Base-by-base conservation (phyloP, 192 early-diverging fungal genomes). In the Backusella westeae region DNA sequence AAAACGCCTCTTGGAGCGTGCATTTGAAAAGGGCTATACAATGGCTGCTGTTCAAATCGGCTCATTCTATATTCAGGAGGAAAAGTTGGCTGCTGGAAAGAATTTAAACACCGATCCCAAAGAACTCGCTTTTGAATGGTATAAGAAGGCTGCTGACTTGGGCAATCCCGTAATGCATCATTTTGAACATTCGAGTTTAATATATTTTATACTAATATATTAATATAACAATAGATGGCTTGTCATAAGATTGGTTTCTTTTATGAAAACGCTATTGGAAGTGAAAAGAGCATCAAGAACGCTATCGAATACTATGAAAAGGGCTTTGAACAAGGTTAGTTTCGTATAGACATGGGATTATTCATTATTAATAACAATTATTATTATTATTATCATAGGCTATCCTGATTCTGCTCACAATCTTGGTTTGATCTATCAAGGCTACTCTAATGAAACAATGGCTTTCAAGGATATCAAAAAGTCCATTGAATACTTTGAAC, bases 371-470 rank as follows among this genome's bases (percentile, higher is more conserved):
- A 32, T 32, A 32, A 32, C 32, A 3, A 32, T 21, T 42, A 39
- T 15, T 26, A 15, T 12, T 29, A 29, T 29, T 39, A 32, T 21
- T 17, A 39, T 41, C 14, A 35, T 72, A 87, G 86, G 87, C 8
- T 88, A 79, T 53, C 87, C 87, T 9, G 87, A 88, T 35, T 77
- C 87, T 44, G 87, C 87, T 3, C 87, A 88, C 69, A 88, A 88
- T 74, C 73, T 88, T 23, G 87, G 76, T 39, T 82, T 88, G 69
- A 82, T 88, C 35, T 83, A 86, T 73, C 85, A 88, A 66, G 87
- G 83, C 35, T 81, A 81, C 34, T 76, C 77, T 56, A 71, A 73
- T 26, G 77, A 78, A 17, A 75, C 80, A 4, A 53, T 66, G 14
- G 56, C 72, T 67, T 49, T 63, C 41, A 81, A 80, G 42, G 73